Conservation (phyloP, 139 green algal species). For the Trebouxia sp. region DNA sequence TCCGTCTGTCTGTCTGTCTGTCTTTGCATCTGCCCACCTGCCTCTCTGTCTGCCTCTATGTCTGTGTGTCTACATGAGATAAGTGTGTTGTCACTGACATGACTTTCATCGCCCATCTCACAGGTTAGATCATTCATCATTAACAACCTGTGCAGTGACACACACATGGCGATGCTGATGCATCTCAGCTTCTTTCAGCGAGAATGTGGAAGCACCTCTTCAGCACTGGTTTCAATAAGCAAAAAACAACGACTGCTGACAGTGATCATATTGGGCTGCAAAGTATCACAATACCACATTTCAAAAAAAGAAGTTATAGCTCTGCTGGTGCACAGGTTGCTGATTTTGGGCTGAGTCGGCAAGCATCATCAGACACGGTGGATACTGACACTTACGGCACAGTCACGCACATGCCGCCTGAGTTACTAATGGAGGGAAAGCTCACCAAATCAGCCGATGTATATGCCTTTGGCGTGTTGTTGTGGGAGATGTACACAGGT, state of each 20-base stretch:
- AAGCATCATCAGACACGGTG: slow-evolving; percentile 38
- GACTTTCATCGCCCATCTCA: no score
- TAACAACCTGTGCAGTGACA: no score
- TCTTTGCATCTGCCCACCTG: not conserved
- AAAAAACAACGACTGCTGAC: not conserved
- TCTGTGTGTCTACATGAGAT: no score
- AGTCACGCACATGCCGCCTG: slow-evolving; percentile 65
- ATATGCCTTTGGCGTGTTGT: slow-evolving; percentile 48
- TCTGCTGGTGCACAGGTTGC: slow-evolving; percentile 21
- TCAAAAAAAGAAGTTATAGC: not conserved
- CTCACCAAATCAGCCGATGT: slow-evolving; percentile 41
- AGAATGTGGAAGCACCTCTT: not conserved
- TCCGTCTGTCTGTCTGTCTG: not conserved
- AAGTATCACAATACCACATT: not conserved
- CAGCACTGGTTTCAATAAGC: not conserved
- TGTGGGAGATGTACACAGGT: slow-evolving; percentile 64
- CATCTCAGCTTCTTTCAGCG: no score
- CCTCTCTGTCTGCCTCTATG: no score
- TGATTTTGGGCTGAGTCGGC: slow-evolving; percentile 72
- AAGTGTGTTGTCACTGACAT: no score
- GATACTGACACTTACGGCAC: slow-evolving; percentile 40
- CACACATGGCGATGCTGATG: no score
- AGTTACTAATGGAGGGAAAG: slow-evolving; percentile 23
- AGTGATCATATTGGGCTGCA: not conserved
- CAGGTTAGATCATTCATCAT: no score